Evolutionary conservation across 305 asterid species (phyloP).

Genomic region (Fraxinus latifolia): DNA sequence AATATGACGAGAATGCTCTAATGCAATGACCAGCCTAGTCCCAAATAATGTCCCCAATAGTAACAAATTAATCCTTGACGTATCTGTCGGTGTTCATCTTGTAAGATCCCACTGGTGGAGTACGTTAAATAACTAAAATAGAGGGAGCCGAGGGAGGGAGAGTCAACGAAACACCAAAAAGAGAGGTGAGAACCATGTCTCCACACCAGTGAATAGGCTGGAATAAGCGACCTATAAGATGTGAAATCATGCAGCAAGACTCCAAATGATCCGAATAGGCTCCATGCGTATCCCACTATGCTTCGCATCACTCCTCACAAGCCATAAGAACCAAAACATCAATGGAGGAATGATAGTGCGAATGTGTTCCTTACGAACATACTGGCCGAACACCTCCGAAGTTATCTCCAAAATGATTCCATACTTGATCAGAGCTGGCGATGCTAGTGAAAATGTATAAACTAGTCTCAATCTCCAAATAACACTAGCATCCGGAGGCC

Average conservation of each 20-base stretch:
- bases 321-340: neutral
- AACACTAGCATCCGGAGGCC: neutral
- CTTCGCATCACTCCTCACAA: neutral
- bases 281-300: neutral
- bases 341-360: neutral
- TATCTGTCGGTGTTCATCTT: neutral
- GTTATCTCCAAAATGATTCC: neutral
- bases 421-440: neutral
- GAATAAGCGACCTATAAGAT: neutral
- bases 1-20: neutral
- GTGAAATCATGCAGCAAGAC: neutral
- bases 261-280: neutral
- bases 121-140: neutral
- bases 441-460: neutral
- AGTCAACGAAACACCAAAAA: neutral
- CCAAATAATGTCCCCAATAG: neutral
- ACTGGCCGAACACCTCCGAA: neutral
- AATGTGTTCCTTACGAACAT: neutral
- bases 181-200: neutral
- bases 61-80: neutral
- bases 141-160: neutral
- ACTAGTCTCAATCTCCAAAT: neutral
- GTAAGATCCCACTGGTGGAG: neutral
- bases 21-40: neutral
- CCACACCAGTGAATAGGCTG: neutral